Percentiles rank a stretch among this genome's conserved stretches.
Conservation (phyloP, 2,329 filamentous ascomycete genomes). For the Clarireedia homoeocarpa region DNA sequence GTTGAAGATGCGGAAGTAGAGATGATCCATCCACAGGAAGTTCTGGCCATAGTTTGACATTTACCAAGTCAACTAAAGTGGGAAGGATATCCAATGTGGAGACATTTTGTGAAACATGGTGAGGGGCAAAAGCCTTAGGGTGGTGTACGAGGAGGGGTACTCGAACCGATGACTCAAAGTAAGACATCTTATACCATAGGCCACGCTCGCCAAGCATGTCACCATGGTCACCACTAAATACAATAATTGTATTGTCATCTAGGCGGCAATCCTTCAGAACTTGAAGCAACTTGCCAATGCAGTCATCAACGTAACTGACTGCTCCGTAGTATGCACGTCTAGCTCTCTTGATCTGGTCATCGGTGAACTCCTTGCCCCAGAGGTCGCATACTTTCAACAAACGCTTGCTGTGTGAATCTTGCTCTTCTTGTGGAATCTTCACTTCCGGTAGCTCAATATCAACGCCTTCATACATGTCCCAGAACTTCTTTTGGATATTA, state of each 20-base stretch:
- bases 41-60: conserved; percentile 57
- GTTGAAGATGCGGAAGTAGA: conserved; percentile 69
- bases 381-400: conserved; percentile 81
- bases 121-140: conserved; percentile 66
- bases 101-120: conserved; percentile 73
- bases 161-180: conserved; percentile 84
- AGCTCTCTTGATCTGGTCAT: conserved; percentile 79
- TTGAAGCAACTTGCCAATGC: conserved; percentile 73
- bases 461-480: conserved; percentile 83
- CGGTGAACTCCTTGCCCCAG: conserved; percentile 73
- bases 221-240: conserved; percentile 90
- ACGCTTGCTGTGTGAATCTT: conserved; percentile 81
- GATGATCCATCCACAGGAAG: conserved; percentile 84
- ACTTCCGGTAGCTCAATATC: conserved; percentile 80
- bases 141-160: conserved; percentile 83
- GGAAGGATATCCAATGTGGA: conserved; percentile 87
- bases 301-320: conserved; percentile 89
- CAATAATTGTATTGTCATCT: conserved; percentile 78
- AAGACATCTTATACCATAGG: conserved; percentile 97
- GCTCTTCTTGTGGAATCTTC: conserved; percentile 68
- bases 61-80: conserved; percentile 77
- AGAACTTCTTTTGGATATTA: conserved; percentile 87
- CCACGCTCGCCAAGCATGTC: conserved; percentile 93
- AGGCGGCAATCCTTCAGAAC: conserved; percentile 73
- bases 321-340: conserved; percentile 87